Evolutionary conservation across 768 basidiomycete species (phyloP), one percentile per base, ranked within the genome.

Genomic region (Lanmaoa pseudosensibilis): DNA sequence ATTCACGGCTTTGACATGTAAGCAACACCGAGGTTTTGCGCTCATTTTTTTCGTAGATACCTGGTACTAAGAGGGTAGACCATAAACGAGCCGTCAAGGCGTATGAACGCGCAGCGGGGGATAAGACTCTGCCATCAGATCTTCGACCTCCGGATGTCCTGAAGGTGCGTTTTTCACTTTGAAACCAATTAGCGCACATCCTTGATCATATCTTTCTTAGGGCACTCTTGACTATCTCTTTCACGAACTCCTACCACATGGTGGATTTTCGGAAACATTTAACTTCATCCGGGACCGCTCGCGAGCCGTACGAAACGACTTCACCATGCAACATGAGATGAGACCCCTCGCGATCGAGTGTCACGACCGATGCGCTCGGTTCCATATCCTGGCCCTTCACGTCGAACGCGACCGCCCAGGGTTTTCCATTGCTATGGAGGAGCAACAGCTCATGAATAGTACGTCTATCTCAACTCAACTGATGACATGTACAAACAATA

Each of bases 391-490:
- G 1, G 87, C 88, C 0, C 70, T 96, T 25, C 91, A 94, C 58
- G 71, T 75, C 10, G 71, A 85, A 69, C 82, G 86, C 25, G 83
- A 87, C 61, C 75, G 71, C 37, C 32, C 73, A 1, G 77, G 77
- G 4, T 88, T 92, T 68, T 83, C 84, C 32, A 69, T 86, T 62
- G 75, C 81, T 16, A 68, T 94, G 71, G 94, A 96, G 69, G 86
- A 92, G 55, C 92, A 95, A 67, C 92, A 94, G 62, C 78, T 95
- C 38, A 91, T 92, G 84, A 92, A 95, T 68, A 88, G 94, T 97
- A 62, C 60, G 91, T 78, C 2, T 27, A 40, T 37, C 23, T 30
- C 12, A 23, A 18, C 11, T 46, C 40, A 25, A 38, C 1, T 21
- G 36, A 41, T 50, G 52, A 36, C 54, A 33, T 13, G 32, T 41